Evolutionary conservation across 2,329 filamentous ascomycete species (phyloP).

Genomic region (Aphanocladium album): DNA sequence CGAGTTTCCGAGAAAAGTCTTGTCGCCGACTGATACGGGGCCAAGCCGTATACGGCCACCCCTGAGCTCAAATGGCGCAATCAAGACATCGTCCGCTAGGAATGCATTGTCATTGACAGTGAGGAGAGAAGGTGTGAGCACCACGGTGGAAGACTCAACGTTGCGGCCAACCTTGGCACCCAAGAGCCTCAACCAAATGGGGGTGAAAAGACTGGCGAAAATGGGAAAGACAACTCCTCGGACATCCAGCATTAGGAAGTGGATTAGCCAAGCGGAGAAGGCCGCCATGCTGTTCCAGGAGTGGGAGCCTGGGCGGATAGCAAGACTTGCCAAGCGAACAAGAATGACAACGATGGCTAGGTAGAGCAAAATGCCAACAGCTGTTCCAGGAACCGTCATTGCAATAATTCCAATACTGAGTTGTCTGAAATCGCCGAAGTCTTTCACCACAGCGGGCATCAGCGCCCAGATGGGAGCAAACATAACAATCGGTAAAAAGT

Average conservation of each 20-base stretch:
- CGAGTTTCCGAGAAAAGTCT: slow-evolving; percentile 20
- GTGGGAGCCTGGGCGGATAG: slow-evolving; percentile 16
- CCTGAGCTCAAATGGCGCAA: slow-evolving; percentile 17
- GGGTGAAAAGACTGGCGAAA: slow-evolving; percentile 20
- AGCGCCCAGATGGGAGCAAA: slow-evolving; percentile 13
- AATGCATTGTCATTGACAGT: slow-evolving; percentile 18
- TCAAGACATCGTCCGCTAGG: slow-evolving; percentile 19
- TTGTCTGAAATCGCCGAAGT: slow-evolving; percentile 14
- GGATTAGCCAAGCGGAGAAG: slow-evolving; percentile 19
- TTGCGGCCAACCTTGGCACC: slow-evolving; percentile 17
- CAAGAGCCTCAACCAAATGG: slow-evolving; percentile 16
- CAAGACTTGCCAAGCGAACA: slow-evolving; percentile 13
- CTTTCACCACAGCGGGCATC: slow-evolving; percentile 12
- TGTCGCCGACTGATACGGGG: slow-evolving; percentile 12
- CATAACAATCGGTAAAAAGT: slow-evolving; percentile 14
- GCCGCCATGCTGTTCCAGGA: slow-evolving; percentile 19
- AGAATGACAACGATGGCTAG: not conserved
- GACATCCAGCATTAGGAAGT: slow-evolving; percentile 15
- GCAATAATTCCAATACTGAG: slow-evolving; percentile 10
- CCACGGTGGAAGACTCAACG: slow-evolving; percentile 19
- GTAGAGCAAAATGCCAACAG: slow-evolving; percentile 14
- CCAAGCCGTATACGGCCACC: slow-evolving; percentile 16
- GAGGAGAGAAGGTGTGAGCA: slow-evolving; percentile 18
- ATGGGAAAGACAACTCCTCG: slow-evolving; percentile 16
- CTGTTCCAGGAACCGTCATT: slow-evolving; percentile 11